These are phyloP conservation scores for Leonotis leonurus DNA, from an alignment of 257 asterid genomes.

Conservation along the genomic window DNA sequence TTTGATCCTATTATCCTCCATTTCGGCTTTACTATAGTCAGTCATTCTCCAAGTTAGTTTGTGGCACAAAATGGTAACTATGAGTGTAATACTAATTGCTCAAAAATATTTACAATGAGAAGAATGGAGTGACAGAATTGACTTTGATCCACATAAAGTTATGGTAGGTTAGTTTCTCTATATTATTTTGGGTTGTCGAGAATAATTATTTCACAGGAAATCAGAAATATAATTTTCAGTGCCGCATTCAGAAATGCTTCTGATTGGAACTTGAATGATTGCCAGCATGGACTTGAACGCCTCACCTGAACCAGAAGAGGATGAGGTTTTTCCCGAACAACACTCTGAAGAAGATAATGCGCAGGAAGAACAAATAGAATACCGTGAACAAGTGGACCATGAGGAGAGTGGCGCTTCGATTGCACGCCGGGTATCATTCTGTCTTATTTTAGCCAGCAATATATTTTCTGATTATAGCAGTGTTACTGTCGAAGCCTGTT, in stretches of 20 bases:
- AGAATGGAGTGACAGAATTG: not conserved
- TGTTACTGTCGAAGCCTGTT: not conserved
- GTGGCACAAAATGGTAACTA: constrained; percentile 1
- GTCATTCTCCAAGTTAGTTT: not conserved
- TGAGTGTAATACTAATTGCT: not conserved
- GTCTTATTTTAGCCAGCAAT: constrained; percentile 1
- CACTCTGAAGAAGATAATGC: constrained; percentile 59
- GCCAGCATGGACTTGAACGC: constrained; percentile 94
- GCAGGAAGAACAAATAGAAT: constrained; percentile 38
- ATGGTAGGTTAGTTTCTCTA: not conserved
- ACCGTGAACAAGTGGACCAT: constrained; percentile 44
- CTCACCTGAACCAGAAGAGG: constrained; percentile 89
- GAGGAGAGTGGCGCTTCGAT: constrained; percentile 49
- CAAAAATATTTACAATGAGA: not conserved
- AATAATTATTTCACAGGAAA: constrained; percentile 9
- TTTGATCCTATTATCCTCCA: not conserved
- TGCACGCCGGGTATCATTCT: constrained; percentile 59
- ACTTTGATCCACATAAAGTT: not conserved
- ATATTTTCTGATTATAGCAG: constrained; percentile 1
- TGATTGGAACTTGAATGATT: constrained; percentile 40
- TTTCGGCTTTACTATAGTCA: not conserved
- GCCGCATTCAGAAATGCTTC: constrained; percentile 38
- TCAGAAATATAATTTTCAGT: not conserved
- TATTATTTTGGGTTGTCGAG: not conserved
- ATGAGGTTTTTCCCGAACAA: constrained; percentile 55